phyloP scores from a whole-genome alignment of 306 rosid species.

The Malus sieversii region DNA sequence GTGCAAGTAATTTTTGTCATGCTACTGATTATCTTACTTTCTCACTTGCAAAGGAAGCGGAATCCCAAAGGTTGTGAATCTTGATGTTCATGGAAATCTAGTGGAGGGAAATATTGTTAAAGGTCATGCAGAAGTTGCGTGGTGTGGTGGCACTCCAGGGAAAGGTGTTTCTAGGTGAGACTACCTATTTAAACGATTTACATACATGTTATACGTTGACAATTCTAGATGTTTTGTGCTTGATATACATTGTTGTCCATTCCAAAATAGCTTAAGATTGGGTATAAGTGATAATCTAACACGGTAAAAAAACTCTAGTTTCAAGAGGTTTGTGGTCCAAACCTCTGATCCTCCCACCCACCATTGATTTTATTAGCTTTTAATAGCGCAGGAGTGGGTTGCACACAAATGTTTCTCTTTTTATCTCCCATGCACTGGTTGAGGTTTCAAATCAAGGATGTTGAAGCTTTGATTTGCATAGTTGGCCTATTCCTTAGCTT shows the following conservation, averaged over 20 bases:
- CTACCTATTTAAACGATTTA: slow-evolving; percentile 8
- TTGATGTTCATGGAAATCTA: slow-evolving; percentile 79
- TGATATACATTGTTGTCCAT: not conserved
- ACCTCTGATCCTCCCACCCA: not conserved
- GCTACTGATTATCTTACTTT: slow-evolving; percentile 7
- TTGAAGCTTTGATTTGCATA: not conserved
- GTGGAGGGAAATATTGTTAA: slow-evolving; percentile 70
- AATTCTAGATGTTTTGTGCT: not conserved
- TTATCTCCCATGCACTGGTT: not conserved
- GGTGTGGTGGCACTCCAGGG: slow-evolving; percentile 98
- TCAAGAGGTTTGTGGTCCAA: not conserved
- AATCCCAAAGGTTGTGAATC: slow-evolving; percentile 76
- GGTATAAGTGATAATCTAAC: not conserved
- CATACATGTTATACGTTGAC: not conserved
- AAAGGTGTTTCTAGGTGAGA: slow-evolving; percentile 91
- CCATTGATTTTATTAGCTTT: not conserved
- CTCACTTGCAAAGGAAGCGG: slow-evolving; percentile 53
- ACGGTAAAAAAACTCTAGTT: not conserved
- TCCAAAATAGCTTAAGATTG: not conserved
- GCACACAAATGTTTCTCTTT: not conserved
- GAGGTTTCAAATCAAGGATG: not conserved
- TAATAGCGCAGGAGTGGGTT: not conserved
- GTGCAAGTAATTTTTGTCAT: not conserved
- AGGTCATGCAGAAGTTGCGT: slow-evolving; percentile 79
- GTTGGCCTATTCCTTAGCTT: not conserved